phyloP scores from a whole-genome alignment of 768 basidiomycete species.

The Galerina sulciceps region DNA sequence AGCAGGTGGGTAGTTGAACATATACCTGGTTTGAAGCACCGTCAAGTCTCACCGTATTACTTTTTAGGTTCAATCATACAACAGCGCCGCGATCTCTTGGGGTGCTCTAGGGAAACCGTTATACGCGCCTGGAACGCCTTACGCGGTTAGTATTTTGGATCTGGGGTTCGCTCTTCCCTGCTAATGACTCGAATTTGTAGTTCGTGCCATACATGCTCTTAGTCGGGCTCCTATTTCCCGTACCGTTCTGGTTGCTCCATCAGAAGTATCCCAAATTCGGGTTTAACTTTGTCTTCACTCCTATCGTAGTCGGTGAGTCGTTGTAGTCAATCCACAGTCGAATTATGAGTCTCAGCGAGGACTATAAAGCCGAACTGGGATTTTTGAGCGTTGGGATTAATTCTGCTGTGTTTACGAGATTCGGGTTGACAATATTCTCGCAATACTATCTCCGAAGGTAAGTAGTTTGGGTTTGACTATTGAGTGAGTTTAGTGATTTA shows the following conservation, averaged over 20 bases:
- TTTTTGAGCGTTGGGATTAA: slow-evolving; percentile 57
- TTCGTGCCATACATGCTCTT: slow-evolving; percentile 49
- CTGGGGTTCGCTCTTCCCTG: slow-evolving; percentile 12
- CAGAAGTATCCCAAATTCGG: slow-evolving; percentile 48
- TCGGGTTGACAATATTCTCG: slow-evolving; percentile 43
- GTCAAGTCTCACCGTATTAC: no score
- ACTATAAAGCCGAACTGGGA: slow-evolving; percentile 33
- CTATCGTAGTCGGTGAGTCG: slow-evolving; percentile 36
- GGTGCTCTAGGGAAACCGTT: slow-evolving; percentile 55
- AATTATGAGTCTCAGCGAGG: no score
- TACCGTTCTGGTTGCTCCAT: slow-evolving; percentile 57
- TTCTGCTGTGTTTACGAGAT: slow-evolving; percentile 45
- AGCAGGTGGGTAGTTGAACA: slow-evolving; percentile 37
- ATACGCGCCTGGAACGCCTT: slow-evolving; percentile 46
- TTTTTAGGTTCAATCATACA: slow-evolving; percentile 49
- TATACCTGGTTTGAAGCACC: not conserved
- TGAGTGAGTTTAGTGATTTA: not conserved
- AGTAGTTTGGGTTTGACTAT: not conserved
- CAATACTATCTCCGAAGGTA: slow-evolving; percentile 45
- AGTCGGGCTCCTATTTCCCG: slow-evolving; percentile 50
- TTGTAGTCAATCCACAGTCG: no score
- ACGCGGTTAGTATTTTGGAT: slow-evolving; percentile 37
- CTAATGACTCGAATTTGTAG: slow-evolving; percentile 17
- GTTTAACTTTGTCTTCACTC: slow-evolving; percentile 48
- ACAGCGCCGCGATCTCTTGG: slow-evolving; percentile 58